A percentile compares a stretch with the other conserved stretches of the same genome.
phyloP scores from a whole-genome alignment of 2,329 filamentous ascomycete species.

The Huntiella decipiens region DNA sequence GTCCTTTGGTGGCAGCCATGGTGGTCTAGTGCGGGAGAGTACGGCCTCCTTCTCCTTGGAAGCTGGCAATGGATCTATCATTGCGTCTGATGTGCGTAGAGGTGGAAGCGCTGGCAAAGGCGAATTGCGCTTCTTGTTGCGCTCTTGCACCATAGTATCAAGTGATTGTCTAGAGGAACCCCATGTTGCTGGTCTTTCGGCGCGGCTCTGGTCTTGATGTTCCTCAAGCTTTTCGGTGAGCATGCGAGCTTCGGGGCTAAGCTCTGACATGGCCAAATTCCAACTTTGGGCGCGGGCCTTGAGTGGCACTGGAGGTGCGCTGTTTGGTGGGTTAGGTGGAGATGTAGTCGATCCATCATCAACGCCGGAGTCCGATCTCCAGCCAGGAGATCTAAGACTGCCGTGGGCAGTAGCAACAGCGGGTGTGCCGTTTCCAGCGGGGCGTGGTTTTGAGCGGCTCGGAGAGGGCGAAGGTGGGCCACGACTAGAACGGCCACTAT shows the following conservation, averaged over 20 bases:
- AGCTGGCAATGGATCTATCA: conserved; percentile 68
- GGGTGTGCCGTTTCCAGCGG: conserved; percentile 46
- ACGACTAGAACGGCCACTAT: conserved; percentile 20
- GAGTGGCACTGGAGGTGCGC: conserved; percentile 19
- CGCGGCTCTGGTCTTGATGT: conserved; percentile 39
- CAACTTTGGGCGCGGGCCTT: conserved; percentile 51
- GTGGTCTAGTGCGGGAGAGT: conserved; percentile 59
- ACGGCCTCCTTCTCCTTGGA: conserved; percentile 78
- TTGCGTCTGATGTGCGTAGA: conserved; percentile 53
- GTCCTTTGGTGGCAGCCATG: conserved; percentile 72
- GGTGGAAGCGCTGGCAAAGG: conserved; percentile 51
- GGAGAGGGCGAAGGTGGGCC: conserved; percentile 9
- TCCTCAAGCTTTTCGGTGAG: conserved; percentile 67
- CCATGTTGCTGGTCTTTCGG: conserved; percentile 13
- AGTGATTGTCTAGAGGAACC: conserved; percentile 11
- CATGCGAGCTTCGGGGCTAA: conserved; percentile 54
- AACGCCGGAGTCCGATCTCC: conserved; percentile 27
- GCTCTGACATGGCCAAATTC: conserved; percentile 47
- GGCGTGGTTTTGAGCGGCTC: conserved; percentile 24
- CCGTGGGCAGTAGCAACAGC: conserved; percentile 39
- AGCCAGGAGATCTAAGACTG: conserved; percentile 36
- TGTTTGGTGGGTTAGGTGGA: conserved; percentile 15
- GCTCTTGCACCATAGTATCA: conserved; percentile 11
- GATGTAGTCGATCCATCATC: conserved; percentile 13
- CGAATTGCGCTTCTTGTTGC: conserved; percentile 17